phyloP scores from a whole-genome alignment of 1,284 basidiomycete genomes.

The Leccinum subrobustum region DNA sequence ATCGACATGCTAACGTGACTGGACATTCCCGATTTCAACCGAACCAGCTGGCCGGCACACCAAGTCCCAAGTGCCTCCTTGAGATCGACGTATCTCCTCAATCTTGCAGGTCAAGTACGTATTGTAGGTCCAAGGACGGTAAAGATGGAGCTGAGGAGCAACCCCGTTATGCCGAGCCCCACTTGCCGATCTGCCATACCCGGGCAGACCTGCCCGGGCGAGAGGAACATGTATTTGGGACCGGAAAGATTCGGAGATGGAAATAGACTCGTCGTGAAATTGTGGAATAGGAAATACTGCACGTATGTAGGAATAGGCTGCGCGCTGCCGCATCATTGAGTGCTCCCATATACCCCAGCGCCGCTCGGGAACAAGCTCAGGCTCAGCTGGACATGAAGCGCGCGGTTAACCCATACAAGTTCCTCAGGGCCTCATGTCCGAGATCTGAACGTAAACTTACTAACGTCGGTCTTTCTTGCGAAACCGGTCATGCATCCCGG shows the following conservation, averaged over 20 bases:
- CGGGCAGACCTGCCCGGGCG: background rate
- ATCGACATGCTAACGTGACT: background rate
- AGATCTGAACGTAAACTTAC: conserved; percentile 12
- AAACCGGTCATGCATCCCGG: conserved; percentile 16
- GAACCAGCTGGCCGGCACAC: background rate
- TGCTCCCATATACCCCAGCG: background rate
- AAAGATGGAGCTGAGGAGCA: background rate
- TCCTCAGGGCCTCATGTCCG: background rate
- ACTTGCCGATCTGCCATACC: conserved; percentile 13
- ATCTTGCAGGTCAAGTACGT: background rate
- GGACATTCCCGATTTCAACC: background rate
- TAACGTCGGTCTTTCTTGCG: background rate
- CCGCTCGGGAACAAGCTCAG: background rate
- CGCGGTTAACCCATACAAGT: background rate
- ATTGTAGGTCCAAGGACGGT: background rate
- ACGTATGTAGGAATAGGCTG: background rate
- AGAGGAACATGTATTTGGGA: background rate
- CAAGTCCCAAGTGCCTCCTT: background rate
- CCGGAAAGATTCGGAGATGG: conserved; percentile 7
- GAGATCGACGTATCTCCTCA: background rate
- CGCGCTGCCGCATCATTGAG: background rate
- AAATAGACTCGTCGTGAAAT: background rate
- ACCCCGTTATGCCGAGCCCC: conserved; percentile 13
- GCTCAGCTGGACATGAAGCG: background rate
- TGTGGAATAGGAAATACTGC: background rate